phyloP scores from a whole-genome alignment of 1,139 yeast species.

The Yamadazyma dushanensis region DNA sequence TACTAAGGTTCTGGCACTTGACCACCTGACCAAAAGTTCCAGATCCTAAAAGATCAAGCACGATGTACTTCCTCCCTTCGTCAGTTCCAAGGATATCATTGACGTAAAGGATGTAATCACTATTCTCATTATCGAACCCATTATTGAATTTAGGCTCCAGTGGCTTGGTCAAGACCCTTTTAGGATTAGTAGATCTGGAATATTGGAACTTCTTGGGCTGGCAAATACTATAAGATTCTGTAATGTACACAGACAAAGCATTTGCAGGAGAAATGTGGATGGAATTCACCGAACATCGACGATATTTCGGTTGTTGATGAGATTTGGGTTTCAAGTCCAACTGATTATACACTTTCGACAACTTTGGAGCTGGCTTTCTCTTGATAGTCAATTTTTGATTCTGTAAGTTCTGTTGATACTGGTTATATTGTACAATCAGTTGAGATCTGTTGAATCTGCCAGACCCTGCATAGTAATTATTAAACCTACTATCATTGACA shows the following conservation, averaged over 20 bases:
- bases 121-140: slow-evolving; percentile 85
- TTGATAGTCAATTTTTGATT: slow-evolving; percentile 22
- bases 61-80: slow-evolving; percentile 84
- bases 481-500: slow-evolving; percentile 6
- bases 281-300: slow-evolving; percentile 79
- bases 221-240: slow-evolving; percentile 83
- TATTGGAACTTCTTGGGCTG: slow-evolving; percentile 82
- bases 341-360: slow-evolving; percentile 36
- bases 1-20: slow-evolving; percentile 87
- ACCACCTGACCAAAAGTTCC: slow-evolving; percentile 99
- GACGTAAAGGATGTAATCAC: slow-evolving; percentile 90
- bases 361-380: slow-evolving; percentile 40
- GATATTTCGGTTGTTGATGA: slow-evolving; percentile 68
- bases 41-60: slow-evolving; percentile 86
- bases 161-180: slow-evolving; percentile 90
- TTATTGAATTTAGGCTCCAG: slow-evolving; percentile 78
- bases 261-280: slow-evolving; percentile 82
- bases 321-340: slow-evolving; percentile 63
- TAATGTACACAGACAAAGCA: slow-evolving; percentile 75
- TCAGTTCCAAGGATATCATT: slow-evolving; percentile 90
- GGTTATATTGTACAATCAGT: slow-evolving; percentile 40
- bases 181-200: slow-evolving; percentile 82
- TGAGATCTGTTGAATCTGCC: slow-evolving; percentile 29
- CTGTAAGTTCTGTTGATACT: slow-evolving; percentile 34
- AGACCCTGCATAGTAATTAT: slow-evolving; percentile 7